Percentiles rank a stretch among this genome's conserved stretches.
These are phyloP conservation scores for Rhizomucor pusillus DNA, from an alignment of 371 early-diverging fungal species.

Conservation along the genomic window DNA sequence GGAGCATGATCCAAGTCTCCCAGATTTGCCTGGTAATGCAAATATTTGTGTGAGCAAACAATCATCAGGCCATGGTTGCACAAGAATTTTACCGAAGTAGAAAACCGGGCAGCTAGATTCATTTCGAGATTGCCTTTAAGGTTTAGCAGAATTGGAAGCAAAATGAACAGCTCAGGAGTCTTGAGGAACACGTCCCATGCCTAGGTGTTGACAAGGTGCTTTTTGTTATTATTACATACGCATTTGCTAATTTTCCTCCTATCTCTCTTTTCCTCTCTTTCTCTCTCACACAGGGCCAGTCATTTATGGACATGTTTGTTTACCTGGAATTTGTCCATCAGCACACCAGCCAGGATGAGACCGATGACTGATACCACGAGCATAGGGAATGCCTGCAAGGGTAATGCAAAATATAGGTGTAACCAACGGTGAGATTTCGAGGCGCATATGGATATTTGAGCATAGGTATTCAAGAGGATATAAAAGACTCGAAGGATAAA, in stretches of 20 bases:
- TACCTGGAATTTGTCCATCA: conserved; percentile 68
- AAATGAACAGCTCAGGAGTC: conserved; percentile 75
- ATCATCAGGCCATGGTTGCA: too few relatives aligned
- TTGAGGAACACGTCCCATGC: conserved; percentile 66
- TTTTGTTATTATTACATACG: too few relatives aligned
- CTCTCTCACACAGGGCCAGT: too few relatives aligned
- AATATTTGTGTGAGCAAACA: background rate
- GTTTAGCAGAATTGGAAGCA: conserved; percentile 81
- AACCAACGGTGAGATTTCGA: conserved; percentile 9
- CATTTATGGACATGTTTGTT: too few relatives aligned
- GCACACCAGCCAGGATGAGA: conserved; percentile 67
- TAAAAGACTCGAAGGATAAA: conserved; percentile 5
- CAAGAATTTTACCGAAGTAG: conserved; percentile 63
- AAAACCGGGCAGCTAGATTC: conserved; percentile 80
- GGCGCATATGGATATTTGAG: conserved; percentile 2
- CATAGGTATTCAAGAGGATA: conserved; percentile 3
- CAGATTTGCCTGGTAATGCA: conserved; percentile 70
- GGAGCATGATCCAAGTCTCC: conserved; percentile 58
- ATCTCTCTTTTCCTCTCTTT: too few relatives aligned
- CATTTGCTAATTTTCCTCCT: too few relatives aligned
- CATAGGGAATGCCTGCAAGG: conserved; percentile 64
- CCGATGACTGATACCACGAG: conserved; percentile 71
- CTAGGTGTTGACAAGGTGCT: conserved; percentile 24
- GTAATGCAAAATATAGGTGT: conserved; percentile 10
- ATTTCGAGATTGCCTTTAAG: conserved; percentile 89